Evolutionary conservation across 1,284 basidiomycete genomes (phyloP).

Genomic region (Leccinum variabile): DNA sequence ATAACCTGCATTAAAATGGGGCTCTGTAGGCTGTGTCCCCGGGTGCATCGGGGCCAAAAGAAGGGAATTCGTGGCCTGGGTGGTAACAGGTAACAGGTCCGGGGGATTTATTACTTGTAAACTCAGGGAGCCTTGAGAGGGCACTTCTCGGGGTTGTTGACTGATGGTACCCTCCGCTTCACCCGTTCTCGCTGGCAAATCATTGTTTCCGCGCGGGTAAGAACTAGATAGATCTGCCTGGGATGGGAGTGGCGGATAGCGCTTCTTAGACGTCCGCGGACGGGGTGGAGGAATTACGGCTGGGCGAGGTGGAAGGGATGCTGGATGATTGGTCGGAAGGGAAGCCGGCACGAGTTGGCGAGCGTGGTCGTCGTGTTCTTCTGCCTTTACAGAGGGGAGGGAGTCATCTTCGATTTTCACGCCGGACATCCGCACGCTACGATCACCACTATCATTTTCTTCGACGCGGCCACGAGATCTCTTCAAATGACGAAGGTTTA

Average conservation of each 20-base stretch:
- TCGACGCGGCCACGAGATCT: conserved; percentile 26
- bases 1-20: conserved; percentile 1
- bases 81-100: conserved; percentile 1
- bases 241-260: not conserved
- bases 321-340: not conserved
- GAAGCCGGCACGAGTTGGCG: not conserved
- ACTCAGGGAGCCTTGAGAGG: conserved; percentile 1
- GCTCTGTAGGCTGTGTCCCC: conserved; percentile 7
- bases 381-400: conserved; percentile 10
- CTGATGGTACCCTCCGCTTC: not conserved
- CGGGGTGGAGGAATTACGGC: conserved; percentile 30
- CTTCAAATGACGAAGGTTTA: conserved; percentile 35
- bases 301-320: conserved; percentile 18
- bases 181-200: not conserved
- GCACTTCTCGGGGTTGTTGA: conserved; percentile 5
- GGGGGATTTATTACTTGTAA: conserved; percentile 15
- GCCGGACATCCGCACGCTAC: conserved; percentile 26
- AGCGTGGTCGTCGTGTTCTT: conserved; percentile 15
- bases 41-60: conserved; percentile 12
- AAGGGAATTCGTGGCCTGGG: conserved; percentile 15
- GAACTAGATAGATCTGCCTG: conserved; percentile 6
- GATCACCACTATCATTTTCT: conserved; percentile 31
- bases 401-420: conserved; percentile 26
- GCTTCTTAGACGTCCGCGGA: conserved; percentile 20
- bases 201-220: conserved; percentile 4